These are phyloP conservation scores for Skeletonema menzelii DNA, from an alignment of 108 stramenopile species.

Conservation along the genomic window DNA sequence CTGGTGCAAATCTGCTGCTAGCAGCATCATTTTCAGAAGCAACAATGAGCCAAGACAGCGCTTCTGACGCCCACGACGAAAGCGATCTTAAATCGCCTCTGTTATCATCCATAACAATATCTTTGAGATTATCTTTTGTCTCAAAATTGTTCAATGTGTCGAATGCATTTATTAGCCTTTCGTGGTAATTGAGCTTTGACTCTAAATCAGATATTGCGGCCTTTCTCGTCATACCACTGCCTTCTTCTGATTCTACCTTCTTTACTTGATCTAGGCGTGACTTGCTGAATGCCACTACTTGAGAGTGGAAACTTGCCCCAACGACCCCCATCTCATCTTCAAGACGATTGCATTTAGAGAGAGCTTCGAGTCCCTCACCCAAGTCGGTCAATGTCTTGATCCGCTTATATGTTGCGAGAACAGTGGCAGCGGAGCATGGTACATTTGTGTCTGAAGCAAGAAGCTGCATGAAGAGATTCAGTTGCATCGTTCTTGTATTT, in stretches of 20 bases:
- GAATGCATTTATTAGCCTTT: slow-evolving; percentile 50
- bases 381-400: slow-evolving; percentile 70
- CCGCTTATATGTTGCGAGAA: slow-evolving; percentile 62
- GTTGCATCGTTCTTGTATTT: slow-evolving; percentile 52
- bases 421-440: slow-evolving; percentile 51
- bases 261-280: slow-evolving; percentile 58
- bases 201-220: slow-evolving; percentile 44
- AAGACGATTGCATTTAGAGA: slow-evolving; percentile 59
- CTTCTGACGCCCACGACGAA: slow-evolving; percentile 49
- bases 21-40: slow-evolving; percentile 32
- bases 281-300: slow-evolving; percentile 60
- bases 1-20: slow-evolving; percentile 4
- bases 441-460: slow-evolving; percentile 67
- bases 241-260: slow-evolving; percentile 32
- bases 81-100: slow-evolving; percentile 1
- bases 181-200: slow-evolving; percentile 61
- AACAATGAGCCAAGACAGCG: slow-evolving; percentile 43
- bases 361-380: slow-evolving; percentile 60
- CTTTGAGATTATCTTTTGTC: slow-evolving; percentile 11
- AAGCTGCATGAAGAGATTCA: slow-evolving; percentile 72
- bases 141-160: slow-evolving; percentile 71
- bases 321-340: slow-evolving; percentile 68
- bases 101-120: slow-evolving; percentile 18
- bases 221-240: slow-evolving; percentile 31
- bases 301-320: slow-evolving; percentile 67